These are phyloP conservation scores for Posidonia australis DNA, from an alignment of 106 monocot genomes.

Conservation along the genomic window DNA sequence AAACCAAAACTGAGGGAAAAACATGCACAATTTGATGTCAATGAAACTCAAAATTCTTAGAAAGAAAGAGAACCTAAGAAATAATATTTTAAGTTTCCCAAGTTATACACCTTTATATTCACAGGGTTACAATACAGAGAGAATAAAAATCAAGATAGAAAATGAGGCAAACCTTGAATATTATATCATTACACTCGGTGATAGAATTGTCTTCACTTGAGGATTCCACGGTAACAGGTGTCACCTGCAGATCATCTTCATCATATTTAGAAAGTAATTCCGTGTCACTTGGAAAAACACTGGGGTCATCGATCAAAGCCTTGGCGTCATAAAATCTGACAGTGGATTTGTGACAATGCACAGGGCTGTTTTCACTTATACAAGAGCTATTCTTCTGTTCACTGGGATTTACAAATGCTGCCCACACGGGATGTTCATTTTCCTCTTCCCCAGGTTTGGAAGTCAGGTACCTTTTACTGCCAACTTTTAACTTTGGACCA, in stretches of 20 bases:
- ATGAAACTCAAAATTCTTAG: too few relatives aligned
- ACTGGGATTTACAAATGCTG: background rate
- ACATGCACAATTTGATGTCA: too few relatives aligned
- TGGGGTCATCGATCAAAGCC: background rate
- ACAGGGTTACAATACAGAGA: background rate
- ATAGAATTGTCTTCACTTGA: background rate
- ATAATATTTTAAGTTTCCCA: too few relatives aligned
- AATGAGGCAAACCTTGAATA: background rate
- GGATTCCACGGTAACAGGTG: background rate
- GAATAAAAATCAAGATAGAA: background rate
- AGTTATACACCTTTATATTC: background rate
- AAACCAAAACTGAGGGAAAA: too few relatives aligned
- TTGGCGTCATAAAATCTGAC: constrained; percentile 7
- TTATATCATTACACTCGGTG: background rate
- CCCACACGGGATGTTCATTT: background rate
- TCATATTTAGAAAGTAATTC: background rate
- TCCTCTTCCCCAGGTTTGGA: background rate
- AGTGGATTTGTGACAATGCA: background rate
- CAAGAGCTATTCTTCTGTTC: background rate
- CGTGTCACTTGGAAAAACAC: background rate
- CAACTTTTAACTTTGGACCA: background rate
- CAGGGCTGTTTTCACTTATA: background rate
- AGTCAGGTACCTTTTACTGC: background rate
- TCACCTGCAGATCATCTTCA: background rate
- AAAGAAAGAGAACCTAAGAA: too few relatives aligned